A percentile compares a stretch with the other conserved stretches of the same genome.
Conservation (phyloP, 2,329 filamentous ascomycete genomes). For the Colletotrichum tropicale region DNA sequence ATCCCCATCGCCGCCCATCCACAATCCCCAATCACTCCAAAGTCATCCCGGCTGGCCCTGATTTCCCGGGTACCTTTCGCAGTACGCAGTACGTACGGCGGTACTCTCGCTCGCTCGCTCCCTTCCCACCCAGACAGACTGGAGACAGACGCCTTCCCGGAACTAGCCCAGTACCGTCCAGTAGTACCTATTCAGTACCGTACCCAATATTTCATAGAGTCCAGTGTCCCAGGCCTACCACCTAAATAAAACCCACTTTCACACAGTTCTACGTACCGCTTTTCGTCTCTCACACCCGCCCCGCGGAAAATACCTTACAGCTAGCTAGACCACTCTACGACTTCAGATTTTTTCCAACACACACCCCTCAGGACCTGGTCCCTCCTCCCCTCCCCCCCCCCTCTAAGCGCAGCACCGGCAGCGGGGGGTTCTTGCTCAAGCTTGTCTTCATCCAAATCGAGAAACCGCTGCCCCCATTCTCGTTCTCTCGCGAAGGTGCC, state of each 20-base stretch:
- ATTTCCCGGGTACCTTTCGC: background rate
- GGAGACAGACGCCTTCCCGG: background rate
- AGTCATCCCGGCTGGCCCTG: background rate
- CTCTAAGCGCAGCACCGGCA: slow-evolving; percentile 10
- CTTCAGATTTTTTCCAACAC: background rate
- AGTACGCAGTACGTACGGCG: background rate
- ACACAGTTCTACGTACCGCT: background rate
- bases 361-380: background rate
- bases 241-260: background rate
- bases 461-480: slow-evolving; percentile 2
- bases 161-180: background rate
- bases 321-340: background rate
- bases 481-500: slow-evolving; percentile 3
- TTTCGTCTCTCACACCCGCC: background rate
- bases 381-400: background rate
- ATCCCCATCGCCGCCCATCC: background rate
- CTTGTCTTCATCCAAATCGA: slow-evolving; percentile 20
- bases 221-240: background rate
- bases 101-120: background rate
- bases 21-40: background rate
- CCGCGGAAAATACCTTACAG: background rate
- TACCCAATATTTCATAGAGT: background rate
- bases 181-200: background rate
- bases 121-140: background rate
- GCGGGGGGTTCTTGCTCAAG: background rate